Conservation (phyloP, 1,284 basidiomycete species). For the Phellopilus nigrolimitatus region DNA sequence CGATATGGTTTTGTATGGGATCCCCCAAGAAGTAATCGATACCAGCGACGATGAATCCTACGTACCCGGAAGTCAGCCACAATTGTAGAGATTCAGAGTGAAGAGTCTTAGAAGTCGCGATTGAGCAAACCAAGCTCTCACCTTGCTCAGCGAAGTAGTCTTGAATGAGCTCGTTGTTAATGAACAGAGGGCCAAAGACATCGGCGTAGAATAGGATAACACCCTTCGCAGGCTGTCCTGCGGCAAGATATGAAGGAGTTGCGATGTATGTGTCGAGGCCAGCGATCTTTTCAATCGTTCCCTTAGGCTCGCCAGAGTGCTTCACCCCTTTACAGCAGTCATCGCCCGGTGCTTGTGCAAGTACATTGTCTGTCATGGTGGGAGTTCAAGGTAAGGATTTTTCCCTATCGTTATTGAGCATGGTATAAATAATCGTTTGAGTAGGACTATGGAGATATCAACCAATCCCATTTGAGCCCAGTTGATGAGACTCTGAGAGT, state of each 20-base stretch:
- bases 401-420: no score
- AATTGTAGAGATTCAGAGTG: neutral
- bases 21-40: slow-evolving; percentile 57
- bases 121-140: slow-evolving; percentile 21
- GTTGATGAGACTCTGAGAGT: no score
- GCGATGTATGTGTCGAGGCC: slow-evolving; percentile 48
- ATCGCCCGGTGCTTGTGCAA: slow-evolving; percentile 35
- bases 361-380: slow-evolving; percentile 11
- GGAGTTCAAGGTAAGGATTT: neutral
- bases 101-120: neutral
- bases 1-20: slow-evolving; percentile 33
- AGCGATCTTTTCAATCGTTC: slow-evolving; percentile 39
- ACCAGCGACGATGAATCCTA: slow-evolving; percentile 50
- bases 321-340: slow-evolving; percentile 45
- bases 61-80: neutral
- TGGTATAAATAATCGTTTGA: no score
- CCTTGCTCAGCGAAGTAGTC: slow-evolving; percentile 48
- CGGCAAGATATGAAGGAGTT: slow-evolving; percentile 32
- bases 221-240: slow-evolving; percentile 29
- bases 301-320: slow-evolving; percentile 43
- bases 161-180: slow-evolving; percentile 48
- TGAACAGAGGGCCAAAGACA: slow-evolving; percentile 40
- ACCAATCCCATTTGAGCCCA: no score
- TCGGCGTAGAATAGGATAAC: slow-evolving; percentile 48
- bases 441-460: no score